Conservation (phyloP, 2,329 filamentous ascomycete genomes). For the Hypocrella siamensis region DNA sequence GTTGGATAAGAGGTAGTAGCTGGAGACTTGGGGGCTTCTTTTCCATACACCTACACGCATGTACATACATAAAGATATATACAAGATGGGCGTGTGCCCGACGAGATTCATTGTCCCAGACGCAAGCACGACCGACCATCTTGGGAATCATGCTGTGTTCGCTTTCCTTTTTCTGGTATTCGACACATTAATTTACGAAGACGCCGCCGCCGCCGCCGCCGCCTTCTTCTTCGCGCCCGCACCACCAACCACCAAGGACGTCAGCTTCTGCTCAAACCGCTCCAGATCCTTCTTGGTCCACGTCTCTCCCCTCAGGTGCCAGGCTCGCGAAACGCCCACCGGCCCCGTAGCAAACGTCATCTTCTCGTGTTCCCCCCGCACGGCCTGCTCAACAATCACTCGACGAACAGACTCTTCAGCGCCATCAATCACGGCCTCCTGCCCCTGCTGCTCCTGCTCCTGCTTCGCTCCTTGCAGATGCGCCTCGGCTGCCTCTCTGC, state of each 20-base stretch:
- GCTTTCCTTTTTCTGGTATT: neutral
- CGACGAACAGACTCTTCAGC: slow-evolving; percentile 17
- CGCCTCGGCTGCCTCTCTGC: slow-evolving; percentile 14
- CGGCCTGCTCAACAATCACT: slow-evolving; percentile 15
- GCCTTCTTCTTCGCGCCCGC: slow-evolving; percentile 6
- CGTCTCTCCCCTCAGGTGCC: slow-evolving; percentile 21
- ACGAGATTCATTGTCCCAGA: too few species aligned
- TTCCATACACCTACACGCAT: slow-evolving; percentile 11
- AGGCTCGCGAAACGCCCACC: slow-evolving; percentile 17
- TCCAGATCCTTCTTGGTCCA: slow-evolving; percentile 17
- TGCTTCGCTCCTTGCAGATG: slow-evolving; percentile 12
- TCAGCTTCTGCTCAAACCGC: slow-evolving; percentile 23
- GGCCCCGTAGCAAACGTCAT: slow-evolving; percentile 17
- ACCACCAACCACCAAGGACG: slow-evolving; percentile 12
- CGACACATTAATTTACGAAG: too few species aligned
- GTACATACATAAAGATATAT: neutral
- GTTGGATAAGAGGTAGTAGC: slow-evolving; percentile 24
- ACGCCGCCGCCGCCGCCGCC: neutral
- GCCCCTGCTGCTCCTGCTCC: slow-evolving; percentile 3
- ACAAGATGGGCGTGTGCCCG: slow-evolving; percentile 8
- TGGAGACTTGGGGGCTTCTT: slow-evolving; percentile 13
- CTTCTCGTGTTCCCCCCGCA: slow-evolving; percentile 21
- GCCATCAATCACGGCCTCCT: slow-evolving; percentile 12
- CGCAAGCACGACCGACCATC: too few species aligned
- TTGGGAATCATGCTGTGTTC: too few species aligned